phyloP scores from a whole-genome alignment of 352 stramenopile species.

The Phytophthora capsici region DNA sequence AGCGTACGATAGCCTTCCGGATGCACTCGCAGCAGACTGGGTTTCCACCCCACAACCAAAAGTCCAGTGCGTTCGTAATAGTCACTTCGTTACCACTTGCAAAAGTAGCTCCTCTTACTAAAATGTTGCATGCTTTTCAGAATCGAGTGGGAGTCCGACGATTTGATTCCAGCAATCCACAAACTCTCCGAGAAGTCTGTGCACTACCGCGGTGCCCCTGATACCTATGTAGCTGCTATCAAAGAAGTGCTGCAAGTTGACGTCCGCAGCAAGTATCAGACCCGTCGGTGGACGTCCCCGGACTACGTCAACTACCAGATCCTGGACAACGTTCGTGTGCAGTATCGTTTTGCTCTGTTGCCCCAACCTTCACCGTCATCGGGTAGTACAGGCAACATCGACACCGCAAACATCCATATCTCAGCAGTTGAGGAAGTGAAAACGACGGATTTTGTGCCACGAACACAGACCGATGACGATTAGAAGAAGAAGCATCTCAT shows the following conservation, averaged over 20 bases:
- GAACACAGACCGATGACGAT: background rate
- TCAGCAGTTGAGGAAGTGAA: conserved; percentile 39
- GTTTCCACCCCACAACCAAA: conserved; percentile 45
- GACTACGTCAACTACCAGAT: conserved; percentile 52
- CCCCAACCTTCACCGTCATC: background rate
- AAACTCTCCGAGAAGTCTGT: conserved; percentile 46
- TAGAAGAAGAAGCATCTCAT: background rate
- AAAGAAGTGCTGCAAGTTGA: conserved; percentile 75
- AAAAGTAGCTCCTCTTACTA: background rate
- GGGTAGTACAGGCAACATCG: conserved; percentile 14
- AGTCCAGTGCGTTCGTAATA: conserved; percentile 40
- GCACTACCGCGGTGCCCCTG: conserved; percentile 46
- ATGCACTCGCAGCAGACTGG: conserved; percentile 50
- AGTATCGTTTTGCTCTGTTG: conserved; percentile 50
- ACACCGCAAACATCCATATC: conserved; percentile 37
- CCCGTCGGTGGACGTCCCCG: conserved; percentile 46
- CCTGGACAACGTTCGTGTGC: conserved; percentile 62
- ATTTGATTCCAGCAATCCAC: conserved; percentile 33
- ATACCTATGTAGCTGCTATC: conserved; percentile 51
- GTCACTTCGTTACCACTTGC: background rate
- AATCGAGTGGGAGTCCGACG: conserved; percentile 54
- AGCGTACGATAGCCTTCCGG: conserved; percentile 63
- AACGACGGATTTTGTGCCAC: background rate
- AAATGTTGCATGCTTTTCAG: conserved; percentile 15
- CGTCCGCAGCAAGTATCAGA: conserved; percentile 82